Base-by-base conservation (phyloP, 2,329 filamentous ascomycete genomes). In the Eutypella sp. region DNA sequence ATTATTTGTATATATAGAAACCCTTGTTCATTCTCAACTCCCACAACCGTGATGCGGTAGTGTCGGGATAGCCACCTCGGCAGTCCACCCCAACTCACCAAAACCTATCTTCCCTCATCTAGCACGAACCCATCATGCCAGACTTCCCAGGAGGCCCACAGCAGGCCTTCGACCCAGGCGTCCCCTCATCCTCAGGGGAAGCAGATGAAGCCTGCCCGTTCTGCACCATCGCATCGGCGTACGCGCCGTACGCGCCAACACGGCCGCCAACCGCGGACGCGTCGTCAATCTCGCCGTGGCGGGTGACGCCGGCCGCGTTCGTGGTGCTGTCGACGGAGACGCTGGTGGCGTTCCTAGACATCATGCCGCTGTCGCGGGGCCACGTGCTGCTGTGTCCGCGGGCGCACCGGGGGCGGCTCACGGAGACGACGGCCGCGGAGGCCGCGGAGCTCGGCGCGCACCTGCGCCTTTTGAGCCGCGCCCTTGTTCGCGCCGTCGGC, bases 321-420 rank as follows among this genome's bases (percentile, higher is more conserved):
- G 60, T 96, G 24, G 78, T 96, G 25, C 78, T 96, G 47, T 88
- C 87, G 2, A 93, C 88, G 1, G 82, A 82, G 1, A 66, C 82
- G 50, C 81, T 93, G 23, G 70, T 97, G 51, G 90, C 90, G 36
- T 97, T 97, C 68, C 77, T 97, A 57, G 92, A 97, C 69, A 96
- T 96, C 59, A 79, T 95, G 72, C 93, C 93, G 1, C 80, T 97
- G 42, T 86, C 87, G 0, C 74, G 74, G 1, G 91, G 91, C 1
- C 92, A 97, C 72, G 67, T 96, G 6, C 78, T 97, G 0, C 76
- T 97, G 27, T 88, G 85, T 45, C 87, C 90, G 8, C 79, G 93
- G 34, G 62, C 71, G 29, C 93, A 97, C 71, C 79, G 82, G 46
- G 79, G 84, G 51, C 95, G 91, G 63, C 74, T 96, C 31, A 84